A percentile compares a stretch with the other conserved stretches of the same genome.
These are phyloP conservation scores for Meripilus lineatus DNA, from an alignment of 1,284 basidiomycete species.

Conservation along the genomic window DNA sequence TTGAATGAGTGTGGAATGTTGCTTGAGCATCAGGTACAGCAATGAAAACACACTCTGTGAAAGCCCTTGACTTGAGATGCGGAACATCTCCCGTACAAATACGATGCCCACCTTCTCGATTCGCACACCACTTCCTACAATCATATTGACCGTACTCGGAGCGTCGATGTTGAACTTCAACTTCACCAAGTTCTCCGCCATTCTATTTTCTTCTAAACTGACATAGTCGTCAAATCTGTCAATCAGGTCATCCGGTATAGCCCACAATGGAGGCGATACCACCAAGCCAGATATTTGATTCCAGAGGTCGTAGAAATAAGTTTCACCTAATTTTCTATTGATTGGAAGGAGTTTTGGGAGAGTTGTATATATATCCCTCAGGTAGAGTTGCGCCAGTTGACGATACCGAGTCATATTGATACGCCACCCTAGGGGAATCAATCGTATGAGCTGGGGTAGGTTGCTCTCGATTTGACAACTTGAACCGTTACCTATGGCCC, in stretches of 20 bases:
- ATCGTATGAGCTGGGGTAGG: conserved; percentile 15
- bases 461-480: conserved; percentile 7
- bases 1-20: conserved; percentile 20
- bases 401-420: conserved; percentile 14
- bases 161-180: conserved; percentile 22
- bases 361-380: conserved; percentile 18
- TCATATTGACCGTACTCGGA: too few relatives aligned
- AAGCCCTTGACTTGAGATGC: not conserved
- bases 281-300: not conserved
- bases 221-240: conserved; percentile 16
- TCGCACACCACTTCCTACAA: conserved; percentile 17
- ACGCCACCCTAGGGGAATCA: conserved; percentile 18
- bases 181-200: conserved; percentile 20
- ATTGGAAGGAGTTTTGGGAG: conserved; percentile 11
- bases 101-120: conserved; percentile 16
- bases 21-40: conserved; percentile 20
- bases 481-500: conserved; percentile 15
- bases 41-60: conserved; percentile 20
- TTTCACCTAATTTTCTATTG: conserved; percentile 15
- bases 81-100: not conserved
- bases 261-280: conserved; percentile 6
- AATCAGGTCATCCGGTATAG: conserved; percentile 5
- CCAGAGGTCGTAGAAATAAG: conserved; percentile 15
- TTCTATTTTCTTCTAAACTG: conserved; percentile 13
- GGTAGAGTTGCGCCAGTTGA: conserved; percentile 13